Evolutionary conservation across 169 alveolate species (phyloP).

Genomic region (Plasmodium relictum): DNA sequence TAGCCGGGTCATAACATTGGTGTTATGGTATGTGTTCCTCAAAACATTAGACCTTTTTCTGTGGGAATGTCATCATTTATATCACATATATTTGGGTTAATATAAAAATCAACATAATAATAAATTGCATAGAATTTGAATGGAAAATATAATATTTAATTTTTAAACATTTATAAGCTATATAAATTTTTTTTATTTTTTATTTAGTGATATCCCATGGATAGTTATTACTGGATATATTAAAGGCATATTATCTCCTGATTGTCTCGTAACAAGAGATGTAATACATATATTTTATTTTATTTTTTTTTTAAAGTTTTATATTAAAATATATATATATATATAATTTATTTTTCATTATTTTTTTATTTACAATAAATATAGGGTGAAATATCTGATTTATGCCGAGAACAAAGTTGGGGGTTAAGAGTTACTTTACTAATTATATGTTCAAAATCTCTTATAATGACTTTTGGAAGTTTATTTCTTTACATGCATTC

Average conservation of each 20-base stretch:
- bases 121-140: not conserved
- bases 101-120: not conserved
- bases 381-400: conserved; percentile 55
- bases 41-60: conserved; percentile 44
- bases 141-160: not conserved
- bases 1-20: conserved; percentile 66
- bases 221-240: conserved; percentile 49
- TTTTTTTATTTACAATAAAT: conserved; percentile 4
- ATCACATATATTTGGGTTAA: conserved; percentile 58
- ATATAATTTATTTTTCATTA: not conserved
- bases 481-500: conserved; percentile 31
- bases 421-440: conserved; percentile 39
- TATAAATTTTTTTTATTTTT: not conserved
- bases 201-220: conserved; percentile 65
- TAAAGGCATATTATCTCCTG: conserved; percentile 61
- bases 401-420: conserved; percentile 22
- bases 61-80: conserved; percentile 61
- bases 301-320: not conserved
- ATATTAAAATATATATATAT: not conserved
- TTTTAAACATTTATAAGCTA: too few relatives aligned
- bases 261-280: conserved; percentile 60
- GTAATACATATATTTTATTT: not conserved
- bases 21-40: conserved; percentile 51
- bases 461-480: conserved; percentile 30
- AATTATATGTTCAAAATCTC: conserved; percentile 32